phyloP scores from a whole-genome alignment of 192 early-diverging fungal genomes.

The Podila horticola region DNA sequence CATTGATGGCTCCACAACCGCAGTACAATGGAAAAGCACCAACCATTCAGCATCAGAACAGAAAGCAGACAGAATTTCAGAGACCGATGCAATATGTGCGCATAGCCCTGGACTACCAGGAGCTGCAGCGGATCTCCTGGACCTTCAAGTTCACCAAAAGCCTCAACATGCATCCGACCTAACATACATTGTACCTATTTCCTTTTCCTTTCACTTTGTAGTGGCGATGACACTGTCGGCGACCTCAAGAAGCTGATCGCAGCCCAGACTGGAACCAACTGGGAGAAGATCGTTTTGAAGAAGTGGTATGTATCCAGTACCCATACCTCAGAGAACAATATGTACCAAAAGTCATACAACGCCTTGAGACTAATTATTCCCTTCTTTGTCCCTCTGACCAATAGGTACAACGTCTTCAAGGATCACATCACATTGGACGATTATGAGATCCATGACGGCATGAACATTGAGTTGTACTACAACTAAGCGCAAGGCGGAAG shows the following conservation, averaged over 20 bases:
- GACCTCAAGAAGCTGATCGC: slow-evolving; percentile 89
- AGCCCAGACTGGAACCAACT: slow-evolving; percentile 89
- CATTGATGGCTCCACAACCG: no score
- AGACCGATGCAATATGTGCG: no score
- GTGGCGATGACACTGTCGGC: slow-evolving; percentile 82
- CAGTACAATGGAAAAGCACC: no score
- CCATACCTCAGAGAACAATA: neutral
- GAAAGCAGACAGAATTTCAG: no score
- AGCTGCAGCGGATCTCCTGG: no score
- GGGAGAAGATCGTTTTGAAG: slow-evolving; percentile 90
- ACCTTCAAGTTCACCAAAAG: no score
- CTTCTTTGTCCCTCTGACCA: neutral
- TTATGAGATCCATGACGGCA: slow-evolving; percentile 91
- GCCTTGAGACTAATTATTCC: neutral
- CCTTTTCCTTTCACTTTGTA: slow-evolving; percentile 29
- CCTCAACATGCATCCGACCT: no score
- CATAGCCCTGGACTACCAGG: no score
- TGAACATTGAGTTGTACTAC: slow-evolving; percentile 89
- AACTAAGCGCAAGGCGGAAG: slow-evolving; percentile 49
- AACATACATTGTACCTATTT: neutral
- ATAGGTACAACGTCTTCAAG: slow-evolving; percentile 79
- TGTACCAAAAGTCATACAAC: no score
- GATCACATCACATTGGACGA: slow-evolving; percentile 92
- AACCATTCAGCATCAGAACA: no score
- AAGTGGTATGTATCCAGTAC: slow-evolving; percentile 69